Base-by-base conservation (phyloP, 257 asterid genomes). In the Lycium ferocissimum region DNA sequence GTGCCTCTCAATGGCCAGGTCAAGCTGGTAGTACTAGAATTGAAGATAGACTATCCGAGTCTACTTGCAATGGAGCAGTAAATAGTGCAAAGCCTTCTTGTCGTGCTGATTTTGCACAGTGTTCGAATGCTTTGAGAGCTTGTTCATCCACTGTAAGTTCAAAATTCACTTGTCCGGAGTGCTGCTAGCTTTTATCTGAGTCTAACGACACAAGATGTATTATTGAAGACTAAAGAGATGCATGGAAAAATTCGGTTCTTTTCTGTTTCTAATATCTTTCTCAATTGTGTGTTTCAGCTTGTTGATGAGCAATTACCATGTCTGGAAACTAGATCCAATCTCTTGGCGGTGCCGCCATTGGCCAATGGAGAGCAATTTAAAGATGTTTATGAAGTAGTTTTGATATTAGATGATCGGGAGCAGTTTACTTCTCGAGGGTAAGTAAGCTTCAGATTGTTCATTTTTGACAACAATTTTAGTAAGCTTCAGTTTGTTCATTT, bases 371-470 rank as follows among this genome's bases (percentile, higher is more conserved):
- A 96, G 89, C 86, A 89, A 86, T 96, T 96, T 90, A 94, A 91
- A 85, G 99, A 95, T 91, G 92, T 90, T 57, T 96, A 95, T 90
- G 96, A 89, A 89, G 95, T 96, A 80, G 71, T 92, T 84, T 85
- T 96, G 92, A 88, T 96, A 89, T 90, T 96, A 85, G 99, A 96
- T 91, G 90, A 95, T 80, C 92, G 99, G 87, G 99, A 96, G 88
- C 97, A 94, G 53, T 96, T 96, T 85, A 94, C 97, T 89, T 89
- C 86, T 35, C 91, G 87, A 86, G 98, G 98, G 99, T 95, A 88
- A 91, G 95, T 66, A 49, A 12, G 43, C 57, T 66, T 70, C 54
- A 33, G 65, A 84, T 7, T 22, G 22, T 76, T 76, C 65, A 51
- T 26, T 76, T 76, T 53, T 51, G 5, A 22, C n/a, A 76, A 33